phyloP scores from a whole-genome alignment of 2,329 filamentous ascomycete species.

The Knufia petricola region DNA sequence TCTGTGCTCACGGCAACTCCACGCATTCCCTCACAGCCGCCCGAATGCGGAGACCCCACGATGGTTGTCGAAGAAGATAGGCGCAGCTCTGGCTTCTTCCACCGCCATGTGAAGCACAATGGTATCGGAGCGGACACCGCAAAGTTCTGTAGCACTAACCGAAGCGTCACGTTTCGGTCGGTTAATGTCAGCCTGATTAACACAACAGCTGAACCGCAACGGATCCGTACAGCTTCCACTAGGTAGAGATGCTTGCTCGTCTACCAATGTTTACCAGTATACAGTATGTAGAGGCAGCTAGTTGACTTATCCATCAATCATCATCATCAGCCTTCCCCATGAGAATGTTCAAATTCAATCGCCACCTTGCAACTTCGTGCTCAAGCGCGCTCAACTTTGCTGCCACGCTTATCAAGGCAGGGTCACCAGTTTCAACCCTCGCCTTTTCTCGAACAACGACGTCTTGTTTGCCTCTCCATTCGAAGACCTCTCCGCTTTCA shows the following conservation, averaged over 20 bases:
- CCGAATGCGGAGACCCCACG: neutral
- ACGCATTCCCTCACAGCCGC: too few relatives aligned
- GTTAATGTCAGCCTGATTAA: too few relatives aligned
- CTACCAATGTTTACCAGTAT: neutral
- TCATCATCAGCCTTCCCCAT: constrained; percentile 55
- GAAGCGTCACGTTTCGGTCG: too few relatives aligned
- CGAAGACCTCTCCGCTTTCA: constrained; percentile 69
- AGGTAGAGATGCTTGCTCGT: neutral
- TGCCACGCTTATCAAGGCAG: constrained; percentile 70
- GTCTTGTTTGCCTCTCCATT: constrained; percentile 53
- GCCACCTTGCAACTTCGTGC: constrained; percentile 59
- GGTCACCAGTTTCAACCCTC: constrained; percentile 78
- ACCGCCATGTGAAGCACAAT: too few relatives aligned
- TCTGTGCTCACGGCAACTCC: neutral
- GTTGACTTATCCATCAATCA: constrained; percentile 20
- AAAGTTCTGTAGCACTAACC: too few relatives aligned
- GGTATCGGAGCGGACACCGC: too few relatives aligned
- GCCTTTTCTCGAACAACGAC: constrained; percentile 87
- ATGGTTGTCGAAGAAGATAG: too few relatives aligned
- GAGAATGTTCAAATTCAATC: constrained; percentile 64
- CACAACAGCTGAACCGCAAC: too few relatives aligned
- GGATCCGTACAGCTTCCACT: too few relatives aligned
- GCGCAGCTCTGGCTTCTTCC: too few relatives aligned
- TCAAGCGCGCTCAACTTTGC: constrained; percentile 73
- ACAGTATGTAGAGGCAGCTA: too few relatives aligned